These are phyloP conservation scores for Talaromyces proteolyticus DNA, from an alignment of 495 filamentous ascomycete species.

Conservation along the genomic window DNA sequence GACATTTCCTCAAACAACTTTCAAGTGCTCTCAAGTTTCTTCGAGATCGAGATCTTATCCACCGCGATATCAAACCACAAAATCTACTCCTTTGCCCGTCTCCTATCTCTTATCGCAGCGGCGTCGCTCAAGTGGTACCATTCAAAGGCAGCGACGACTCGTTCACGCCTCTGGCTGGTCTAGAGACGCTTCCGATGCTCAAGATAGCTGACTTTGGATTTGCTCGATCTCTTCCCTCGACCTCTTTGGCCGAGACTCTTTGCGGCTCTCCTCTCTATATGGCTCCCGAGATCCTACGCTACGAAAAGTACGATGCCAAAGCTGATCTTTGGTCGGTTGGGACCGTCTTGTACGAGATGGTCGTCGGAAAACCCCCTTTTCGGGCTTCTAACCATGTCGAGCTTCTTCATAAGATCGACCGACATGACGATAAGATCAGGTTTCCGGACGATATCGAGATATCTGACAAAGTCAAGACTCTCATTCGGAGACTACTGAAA, in stretches of 20 bases:
- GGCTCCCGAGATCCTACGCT: constrained; percentile 95
- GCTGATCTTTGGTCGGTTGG: constrained; percentile 97
- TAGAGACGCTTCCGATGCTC: constrained; percentile 87
- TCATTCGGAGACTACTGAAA: constrained; percentile 78
- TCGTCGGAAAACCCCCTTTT: constrained; percentile 85
- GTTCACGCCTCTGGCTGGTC: constrained; percentile 69
- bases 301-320: constrained; percentile 95
- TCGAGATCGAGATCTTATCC: constrained; percentile 76
- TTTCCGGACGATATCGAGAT: constrained; percentile 69
- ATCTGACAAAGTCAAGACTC: constrained; percentile 72
- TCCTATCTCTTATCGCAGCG: constrained; percentile 52
- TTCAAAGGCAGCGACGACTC: constrained; percentile 67
- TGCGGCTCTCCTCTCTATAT: constrained; percentile 99
- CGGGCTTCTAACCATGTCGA: constrained; percentile 92
- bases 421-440: constrained; percentile 71
- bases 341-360: constrained; percentile 93
- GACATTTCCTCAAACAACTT: constrained; percentile 95
- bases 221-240: constrained; percentile 80
- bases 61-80: constrained; percentile 96
- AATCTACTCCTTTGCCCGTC: constrained; percentile 90
- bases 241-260: constrained; percentile 88
- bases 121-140: constrained; percentile 43
- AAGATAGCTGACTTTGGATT: constrained; percentile 99
- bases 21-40: constrained; percentile 88
- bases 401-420: constrained; percentile 84